A percentile compares a stretch with the other conserved stretches of the same genome.
Evolutionary conservation across 305 asterid species (phyloP).

Genomic region (Plantago lanceolata): DNA sequence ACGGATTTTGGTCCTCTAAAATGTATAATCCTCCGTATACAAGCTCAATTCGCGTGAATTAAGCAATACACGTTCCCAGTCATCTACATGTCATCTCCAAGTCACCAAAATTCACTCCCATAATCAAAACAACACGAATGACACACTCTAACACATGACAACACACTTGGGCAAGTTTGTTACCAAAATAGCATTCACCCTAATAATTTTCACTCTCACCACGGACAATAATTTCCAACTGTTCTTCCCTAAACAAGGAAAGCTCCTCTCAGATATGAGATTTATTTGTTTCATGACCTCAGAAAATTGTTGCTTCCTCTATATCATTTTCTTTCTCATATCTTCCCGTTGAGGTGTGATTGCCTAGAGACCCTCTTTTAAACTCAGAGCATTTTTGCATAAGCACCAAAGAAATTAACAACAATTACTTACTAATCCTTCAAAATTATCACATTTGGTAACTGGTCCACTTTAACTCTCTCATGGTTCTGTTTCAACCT

Average conservation of each 20-base stretch:
- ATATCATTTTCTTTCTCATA: conserved; percentile 51
- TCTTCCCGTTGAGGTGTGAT: conserved; percentile 63
- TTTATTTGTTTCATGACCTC: conserved; percentile 62
- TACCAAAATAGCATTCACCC: no score
- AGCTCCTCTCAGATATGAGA: conserved; percentile 55
- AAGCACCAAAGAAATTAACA: conserved; percentile 26
- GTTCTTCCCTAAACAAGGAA: conserved; percentile 34
- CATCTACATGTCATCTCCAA: no score
- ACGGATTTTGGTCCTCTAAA: no score
- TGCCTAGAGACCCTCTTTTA: conserved; percentile 57
- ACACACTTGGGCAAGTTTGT: no score
- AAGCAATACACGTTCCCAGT: no score
- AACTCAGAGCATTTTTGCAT: conserved; percentile 53
- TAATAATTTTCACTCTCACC: conserved; percentile 76
- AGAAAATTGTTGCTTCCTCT: conserved; percentile 56
- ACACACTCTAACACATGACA: no score
- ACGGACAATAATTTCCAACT: conserved; percentile 20
- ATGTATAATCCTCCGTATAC: no score
- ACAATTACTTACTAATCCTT: not conserved
- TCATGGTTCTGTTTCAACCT: conserved; percentile 36
- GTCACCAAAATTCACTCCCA: no score
- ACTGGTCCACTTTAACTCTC: not conserved
- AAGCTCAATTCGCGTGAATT: no score
- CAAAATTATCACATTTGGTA: not conserved
- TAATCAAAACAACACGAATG: no score